These are phyloP conservation scores for Entamoeba histolytica DNA, from an alignment of 208 protist species.

Conservation along the genomic window DNA sequence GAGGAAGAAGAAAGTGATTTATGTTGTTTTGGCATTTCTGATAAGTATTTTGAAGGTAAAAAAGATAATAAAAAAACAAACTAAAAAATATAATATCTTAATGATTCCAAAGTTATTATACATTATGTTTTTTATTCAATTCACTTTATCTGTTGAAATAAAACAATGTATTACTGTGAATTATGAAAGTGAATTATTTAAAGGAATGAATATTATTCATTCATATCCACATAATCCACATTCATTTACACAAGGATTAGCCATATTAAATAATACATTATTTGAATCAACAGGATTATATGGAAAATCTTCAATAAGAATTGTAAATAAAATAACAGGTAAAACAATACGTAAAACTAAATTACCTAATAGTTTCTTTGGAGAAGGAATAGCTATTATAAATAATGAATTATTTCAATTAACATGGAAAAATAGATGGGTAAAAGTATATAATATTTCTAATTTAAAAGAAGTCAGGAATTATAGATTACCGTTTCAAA, in stretches of 20 bases:
- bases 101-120: too few species aligned
- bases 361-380: not conserved
- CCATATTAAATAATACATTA: not conserved
- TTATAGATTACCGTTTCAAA: not conserved
- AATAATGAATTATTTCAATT: not conserved
- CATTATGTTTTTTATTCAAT: too few species aligned
- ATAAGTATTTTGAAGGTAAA: too few species aligned
- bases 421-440: not conserved
- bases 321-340: not conserved
- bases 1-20: too few species aligned
- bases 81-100: too few species aligned
- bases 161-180: not conserved
- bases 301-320: not conserved
- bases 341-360: not conserved
- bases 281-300: not conserved
- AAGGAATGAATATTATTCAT: not conserved
- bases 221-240: not conserved
- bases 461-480: not conserved
- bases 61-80: too few species aligned
- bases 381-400: not conserved
- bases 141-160: too few species aligned
- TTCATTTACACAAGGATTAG: not conserved
- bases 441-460: not conserved
- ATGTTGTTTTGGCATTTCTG: too few species aligned
- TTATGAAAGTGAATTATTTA: not conserved